Conservation (phyloP, 2,329 filamentous ascomycete genomes). For the Alternaria triticina region DNA sequence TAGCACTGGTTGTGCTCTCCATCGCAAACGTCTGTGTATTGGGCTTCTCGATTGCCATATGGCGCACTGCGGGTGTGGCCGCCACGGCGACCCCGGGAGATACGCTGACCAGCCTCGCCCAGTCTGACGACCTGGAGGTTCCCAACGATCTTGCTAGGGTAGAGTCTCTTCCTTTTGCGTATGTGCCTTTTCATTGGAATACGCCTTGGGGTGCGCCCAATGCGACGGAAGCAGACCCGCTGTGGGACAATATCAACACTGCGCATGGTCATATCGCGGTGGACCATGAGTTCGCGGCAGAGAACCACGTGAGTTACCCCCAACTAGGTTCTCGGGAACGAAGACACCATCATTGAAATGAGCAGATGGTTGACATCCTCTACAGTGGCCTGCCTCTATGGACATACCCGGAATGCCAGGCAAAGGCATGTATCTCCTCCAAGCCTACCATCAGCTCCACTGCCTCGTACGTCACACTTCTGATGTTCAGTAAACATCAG, state of each 20-base stretch:
- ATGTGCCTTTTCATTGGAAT: slow-evolving; percentile 6
- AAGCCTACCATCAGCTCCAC: slow-evolving; percentile 25
- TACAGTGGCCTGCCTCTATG: slow-evolving; percentile 4
- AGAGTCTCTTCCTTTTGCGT: not conserved
- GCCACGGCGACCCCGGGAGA: not conserved
- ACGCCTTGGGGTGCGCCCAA: slow-evolving; percentile 10
- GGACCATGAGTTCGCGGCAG: slow-evolving; percentile 28
- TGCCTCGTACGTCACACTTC: slow-evolving; percentile 20
- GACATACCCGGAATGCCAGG: slow-evolving; percentile 11
- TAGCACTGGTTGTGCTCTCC: not conserved
- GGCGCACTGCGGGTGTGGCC: not conserved
- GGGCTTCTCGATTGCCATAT: not conserved
- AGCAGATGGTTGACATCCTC: not conserved
- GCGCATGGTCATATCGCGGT: slow-evolving; percentile 37
- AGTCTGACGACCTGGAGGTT: not conserved
- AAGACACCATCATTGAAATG: not conserved
- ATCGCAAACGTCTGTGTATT: slow-evolving; percentile 2
- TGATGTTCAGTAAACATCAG: not conserved
- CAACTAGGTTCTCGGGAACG: not conserved
- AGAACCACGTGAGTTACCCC: slow-evolving; percentile 14
- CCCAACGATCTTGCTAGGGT: slow-evolving; percentile 2
- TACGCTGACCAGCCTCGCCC: not conserved
- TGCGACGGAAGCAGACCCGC: slow-evolving; percentile 20
- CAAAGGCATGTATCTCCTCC: slow-evolving; percentile 19
- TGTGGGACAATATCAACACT: slow-evolving; percentile 33